Percentiles rank a stretch among this genome's conserved stretches.
phyloP scores from a whole-genome alignment of 352 stramenopile genomes.

The Thraustotheca clavata region DNA sequence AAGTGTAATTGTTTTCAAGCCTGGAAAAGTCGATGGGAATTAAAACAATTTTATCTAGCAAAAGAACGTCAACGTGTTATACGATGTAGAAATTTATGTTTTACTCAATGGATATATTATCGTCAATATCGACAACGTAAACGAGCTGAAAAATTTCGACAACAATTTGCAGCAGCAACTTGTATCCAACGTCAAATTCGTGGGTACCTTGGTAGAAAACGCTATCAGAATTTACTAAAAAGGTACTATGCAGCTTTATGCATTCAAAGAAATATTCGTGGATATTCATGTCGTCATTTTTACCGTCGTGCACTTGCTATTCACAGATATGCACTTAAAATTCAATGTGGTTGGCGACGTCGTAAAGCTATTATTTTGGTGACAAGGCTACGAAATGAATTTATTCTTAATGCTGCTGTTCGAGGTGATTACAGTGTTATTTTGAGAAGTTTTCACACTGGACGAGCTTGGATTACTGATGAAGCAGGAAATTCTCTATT shows the following conservation, averaged over 20 bases:
- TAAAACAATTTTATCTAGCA: background rate
- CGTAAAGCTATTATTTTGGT: constrained; percentile 34
- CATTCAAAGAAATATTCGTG: constrained; percentile 54
- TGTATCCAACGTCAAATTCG: constrained; percentile 66
- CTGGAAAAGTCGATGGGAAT: constrained; percentile 11
- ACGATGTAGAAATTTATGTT: background rate
- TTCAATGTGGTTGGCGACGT: constrained; percentile 56
- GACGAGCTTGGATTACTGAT: constrained; percentile 46
- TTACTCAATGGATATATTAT: constrained; percentile 12
- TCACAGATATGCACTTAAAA: constrained; percentile 21
- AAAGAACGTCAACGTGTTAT: background rate
- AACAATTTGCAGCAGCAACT: constrained; percentile 33
- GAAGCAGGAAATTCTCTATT: constrained; percentile 58
- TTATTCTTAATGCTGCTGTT: constrained; percentile 54
- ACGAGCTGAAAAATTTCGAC: constrained; percentile 27
- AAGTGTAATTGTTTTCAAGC: constrained; percentile 27
- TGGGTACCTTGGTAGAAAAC: constrained; percentile 37
- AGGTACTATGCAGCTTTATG: constrained; percentile 36
- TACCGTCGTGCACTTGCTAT: background rate
- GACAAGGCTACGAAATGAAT: constrained; percentile 33
- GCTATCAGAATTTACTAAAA: constrained; percentile 33
- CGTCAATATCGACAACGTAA: constrained; percentile 30
- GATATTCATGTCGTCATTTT: constrained; percentile 21
- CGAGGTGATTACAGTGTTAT: constrained; percentile 69
- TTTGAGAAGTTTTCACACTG: constrained; percentile 40